These are phyloP conservation scores for Plantago lanceolata DNA, from an alignment of 305 asterid species.

Conservation along the genomic window DNA sequence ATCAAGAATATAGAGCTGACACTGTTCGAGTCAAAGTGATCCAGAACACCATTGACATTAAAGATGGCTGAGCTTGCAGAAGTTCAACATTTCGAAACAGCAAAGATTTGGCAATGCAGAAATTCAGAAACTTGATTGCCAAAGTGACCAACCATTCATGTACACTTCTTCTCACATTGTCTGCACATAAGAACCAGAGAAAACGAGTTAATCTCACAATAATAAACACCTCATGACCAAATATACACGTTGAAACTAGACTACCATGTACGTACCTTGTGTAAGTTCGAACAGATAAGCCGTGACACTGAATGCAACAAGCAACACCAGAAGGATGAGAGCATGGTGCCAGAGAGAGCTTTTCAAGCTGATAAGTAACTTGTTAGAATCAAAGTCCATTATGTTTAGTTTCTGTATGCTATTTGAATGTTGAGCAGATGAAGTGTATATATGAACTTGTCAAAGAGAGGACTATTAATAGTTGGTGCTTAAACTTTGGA, in stretches of 20 bases:
- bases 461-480: no score
- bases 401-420: neutral
- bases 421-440: no score
- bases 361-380: neutral
- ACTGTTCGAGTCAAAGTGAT: neutral
- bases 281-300: neutral
- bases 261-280: neutral
- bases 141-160: neutral
- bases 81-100: neutral
- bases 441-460: no score
- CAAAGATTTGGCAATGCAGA: constrained; percentile 2
- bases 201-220: neutral
- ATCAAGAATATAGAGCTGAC: constrained; percentile 3
- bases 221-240: no score
- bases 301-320: neutral
- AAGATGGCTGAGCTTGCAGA: neutral
- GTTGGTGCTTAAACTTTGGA: no score
- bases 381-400: neutral
- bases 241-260: no score
- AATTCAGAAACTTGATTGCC: constrained; percentile 3
- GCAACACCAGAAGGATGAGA: neutral
- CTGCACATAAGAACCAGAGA: neutral
- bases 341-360: neutral
- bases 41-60: constrained; percentile 5
- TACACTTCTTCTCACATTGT: neutral